Percentiles rank a stretch among this genome's conserved stretches.
phyloP scores from a whole-genome alignment of 208 protist genomes.

The Trypanosoma theileri region DNA sequence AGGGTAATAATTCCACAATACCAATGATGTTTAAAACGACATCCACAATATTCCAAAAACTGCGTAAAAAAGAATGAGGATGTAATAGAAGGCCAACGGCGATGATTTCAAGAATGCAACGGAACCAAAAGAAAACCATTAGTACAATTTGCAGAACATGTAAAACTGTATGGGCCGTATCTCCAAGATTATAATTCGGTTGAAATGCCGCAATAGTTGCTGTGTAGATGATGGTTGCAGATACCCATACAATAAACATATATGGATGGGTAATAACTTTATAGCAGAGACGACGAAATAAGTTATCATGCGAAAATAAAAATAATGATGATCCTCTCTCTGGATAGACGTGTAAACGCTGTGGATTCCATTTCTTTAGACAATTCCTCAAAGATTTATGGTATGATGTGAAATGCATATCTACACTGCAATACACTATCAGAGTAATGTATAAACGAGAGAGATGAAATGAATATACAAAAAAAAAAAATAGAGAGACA shows the following conservation, averaged over 20 bases:
- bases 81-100: constrained; percentile 38
- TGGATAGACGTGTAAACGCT: constrained; percentile 6
- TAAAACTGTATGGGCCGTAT: constrained; percentile 24
- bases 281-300: constrained; percentile 15
- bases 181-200: constrained; percentile 37
- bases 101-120: constrained; percentile 49
- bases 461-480: constrained; percentile 26
- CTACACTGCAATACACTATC: no score
- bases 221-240: constrained; percentile 33
- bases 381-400: constrained; percentile 17
- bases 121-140: constrained; percentile 50
- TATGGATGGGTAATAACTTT: constrained; percentile 11
- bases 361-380: constrained; percentile 2
- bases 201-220: constrained; percentile 37
- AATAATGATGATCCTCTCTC: constrained; percentile 12
- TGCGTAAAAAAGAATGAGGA: constrained; percentile 36
- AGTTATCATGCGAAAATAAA: constrained; percentile 9
- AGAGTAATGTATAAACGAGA: background rate
- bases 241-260: constrained; percentile 28
- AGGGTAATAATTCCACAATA: constrained; percentile 45
- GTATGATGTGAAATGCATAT: background rate
- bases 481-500: constrained; percentile 1
- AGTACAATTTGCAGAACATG: constrained; percentile 34
- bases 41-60: constrained; percentile 54
- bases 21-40: constrained; percentile 44